Evolutionary conservation across 768 basidiomycete genomes (phyloP).

Genomic region (Rhodosporidiobolus sp.): DNA sequence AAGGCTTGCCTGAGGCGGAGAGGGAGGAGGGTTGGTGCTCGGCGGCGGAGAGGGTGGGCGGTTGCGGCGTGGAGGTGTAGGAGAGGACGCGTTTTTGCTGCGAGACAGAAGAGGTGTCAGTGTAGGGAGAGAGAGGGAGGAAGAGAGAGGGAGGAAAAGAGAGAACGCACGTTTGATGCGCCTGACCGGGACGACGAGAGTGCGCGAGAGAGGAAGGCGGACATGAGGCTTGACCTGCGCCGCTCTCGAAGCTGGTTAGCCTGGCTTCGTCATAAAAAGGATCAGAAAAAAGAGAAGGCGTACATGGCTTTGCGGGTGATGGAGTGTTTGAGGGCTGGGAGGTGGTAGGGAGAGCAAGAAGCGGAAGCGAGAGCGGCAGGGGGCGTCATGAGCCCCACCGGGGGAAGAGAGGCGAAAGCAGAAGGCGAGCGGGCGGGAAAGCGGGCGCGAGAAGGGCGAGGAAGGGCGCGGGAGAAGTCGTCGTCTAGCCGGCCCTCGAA

Average conservation of each 20-base stretch:
- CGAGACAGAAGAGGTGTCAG: too few relatives aligned
- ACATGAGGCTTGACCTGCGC: not conserved
- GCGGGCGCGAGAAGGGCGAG: not conserved
- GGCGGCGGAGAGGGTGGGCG: not conserved
- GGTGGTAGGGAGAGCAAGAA: not conserved
- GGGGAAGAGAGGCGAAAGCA: too few relatives aligned
- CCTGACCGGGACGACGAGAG: not conserved
- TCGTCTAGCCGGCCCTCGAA: too few relatives aligned
- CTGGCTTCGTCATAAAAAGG: not conserved
- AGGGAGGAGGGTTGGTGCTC: not conserved
- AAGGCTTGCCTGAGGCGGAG: not conserved
- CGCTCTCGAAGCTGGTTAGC: not conserved
- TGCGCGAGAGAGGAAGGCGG: constrained; percentile 2
- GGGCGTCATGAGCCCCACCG: too few relatives aligned
- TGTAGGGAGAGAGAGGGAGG: not conserved
- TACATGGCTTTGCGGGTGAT: too few relatives aligned
- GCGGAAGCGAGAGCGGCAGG: not conserved
- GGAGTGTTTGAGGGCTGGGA: not conserved
- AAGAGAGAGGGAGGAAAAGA: too few relatives aligned
- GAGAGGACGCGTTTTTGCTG: not conserved
- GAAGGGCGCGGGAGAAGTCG: not conserved
- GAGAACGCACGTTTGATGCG: not conserved
- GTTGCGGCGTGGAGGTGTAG: not conserved
- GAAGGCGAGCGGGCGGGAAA: too few relatives aligned
- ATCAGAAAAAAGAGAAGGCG: not conserved